Conservation (phyloP, 1,139 yeast genomes). For the Debaryomyces coudertii region DNA sequence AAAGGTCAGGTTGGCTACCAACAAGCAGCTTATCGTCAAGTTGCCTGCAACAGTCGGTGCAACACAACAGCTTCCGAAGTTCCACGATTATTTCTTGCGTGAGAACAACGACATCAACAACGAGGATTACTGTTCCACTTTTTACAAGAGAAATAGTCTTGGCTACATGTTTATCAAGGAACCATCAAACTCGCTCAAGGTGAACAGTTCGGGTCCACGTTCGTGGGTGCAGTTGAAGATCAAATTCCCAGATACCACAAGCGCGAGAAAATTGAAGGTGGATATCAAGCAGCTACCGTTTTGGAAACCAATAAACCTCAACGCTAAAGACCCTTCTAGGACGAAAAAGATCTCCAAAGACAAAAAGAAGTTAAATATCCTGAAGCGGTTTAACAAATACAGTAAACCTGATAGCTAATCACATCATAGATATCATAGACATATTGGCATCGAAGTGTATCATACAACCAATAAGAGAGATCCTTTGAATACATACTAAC, state of each 20-base stretch:
- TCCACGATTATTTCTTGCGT: conserved; percentile 2
- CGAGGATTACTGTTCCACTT: conserved; percentile 36
- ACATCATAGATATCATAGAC: background rate
- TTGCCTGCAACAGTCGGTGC: conserved; percentile 1
- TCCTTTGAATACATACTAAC: too few relatives aligned
- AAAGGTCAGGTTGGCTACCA: background rate
- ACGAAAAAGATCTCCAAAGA: conserved; percentile 9
- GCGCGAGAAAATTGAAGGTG: conserved; percentile 27
- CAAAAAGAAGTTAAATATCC: background rate
- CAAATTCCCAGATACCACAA: conserved; percentile 20
- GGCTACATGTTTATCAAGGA: conserved; percentile 45
- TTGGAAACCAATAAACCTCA: conserved; percentile 32
- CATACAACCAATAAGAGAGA: too few relatives aligned
- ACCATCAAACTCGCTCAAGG: conserved; percentile 32
- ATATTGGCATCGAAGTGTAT: too few relatives aligned
- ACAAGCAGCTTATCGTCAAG: background rate
- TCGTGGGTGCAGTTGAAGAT: conserved; percentile 35
- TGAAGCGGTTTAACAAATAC: conserved; percentile 5
- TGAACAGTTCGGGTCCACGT: conserved; percentile 30
- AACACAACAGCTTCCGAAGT: background rate
- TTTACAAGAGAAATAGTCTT: conserved; percentile 37
- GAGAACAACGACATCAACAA: conserved; percentile 13
- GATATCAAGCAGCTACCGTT: conserved; percentile 31
- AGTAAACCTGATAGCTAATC: background rate
- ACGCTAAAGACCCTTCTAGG: conserved; percentile 9